A percentile compares a stretch with the other conserved stretches of the same genome.
Conservation (phyloP, 2,329 filamentous ascomycete genomes). For the Emericellopsis atlantica region DNA sequence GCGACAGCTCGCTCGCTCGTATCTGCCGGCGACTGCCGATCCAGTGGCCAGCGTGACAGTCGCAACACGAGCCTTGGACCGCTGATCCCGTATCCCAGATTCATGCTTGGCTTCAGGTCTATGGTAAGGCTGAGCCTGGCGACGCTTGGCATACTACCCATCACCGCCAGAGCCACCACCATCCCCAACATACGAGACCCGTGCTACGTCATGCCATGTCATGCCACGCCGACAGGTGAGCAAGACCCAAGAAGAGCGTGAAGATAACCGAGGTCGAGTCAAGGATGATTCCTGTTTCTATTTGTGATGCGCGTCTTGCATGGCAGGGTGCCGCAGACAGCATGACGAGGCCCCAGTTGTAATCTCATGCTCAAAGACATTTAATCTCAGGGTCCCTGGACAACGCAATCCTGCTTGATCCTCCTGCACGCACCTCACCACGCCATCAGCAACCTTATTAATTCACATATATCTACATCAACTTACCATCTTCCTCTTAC, state of each 20-base stretch:
- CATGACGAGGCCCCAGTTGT: not conserved
- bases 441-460: not conserved
- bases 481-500: not conserved
- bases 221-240: not conserved
- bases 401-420: not conserved
- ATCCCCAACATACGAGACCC: slow-evolving; percentile 7
- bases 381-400: not conserved
- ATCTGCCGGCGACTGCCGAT: too few relatives aligned
- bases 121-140: not conserved
- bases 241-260: not conserved
- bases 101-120: not conserved
- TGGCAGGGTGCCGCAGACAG: not conserved
- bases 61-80: not conserved
- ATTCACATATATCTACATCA: not conserved
- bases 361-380: not conserved
- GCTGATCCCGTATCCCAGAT: not conserved
- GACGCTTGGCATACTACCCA: not conserved
- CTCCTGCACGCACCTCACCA: not conserved
- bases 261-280: not conserved
- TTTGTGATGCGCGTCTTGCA: not conserved
- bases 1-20: too few relatives aligned
- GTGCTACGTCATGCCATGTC: slow-evolving; percentile 8
- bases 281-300: too few relatives aligned
- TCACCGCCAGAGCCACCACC: not conserved
- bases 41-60: too few relatives aligned